Evolutionary conservation across 805 yeast genomes (phyloP).

Genomic region (Candida ficus): DNA sequence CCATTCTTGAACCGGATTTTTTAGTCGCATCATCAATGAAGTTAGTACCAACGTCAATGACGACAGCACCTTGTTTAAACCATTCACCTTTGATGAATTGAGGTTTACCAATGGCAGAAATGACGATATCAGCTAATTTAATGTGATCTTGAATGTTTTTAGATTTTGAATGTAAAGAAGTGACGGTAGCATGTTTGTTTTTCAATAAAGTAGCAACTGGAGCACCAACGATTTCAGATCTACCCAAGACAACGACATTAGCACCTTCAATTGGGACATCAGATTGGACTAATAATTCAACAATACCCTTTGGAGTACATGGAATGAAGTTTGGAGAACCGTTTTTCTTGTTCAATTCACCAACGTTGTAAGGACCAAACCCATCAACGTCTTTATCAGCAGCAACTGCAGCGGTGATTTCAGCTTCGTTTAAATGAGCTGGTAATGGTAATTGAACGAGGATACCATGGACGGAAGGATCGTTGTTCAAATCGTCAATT

Average conservation of each 20-base stretch:
- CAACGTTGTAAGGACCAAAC: constrained; percentile 71
- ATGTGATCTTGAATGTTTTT: constrained; percentile 45
- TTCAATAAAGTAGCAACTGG: constrained; percentile 71
- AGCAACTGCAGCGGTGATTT: constrained; percentile 59
- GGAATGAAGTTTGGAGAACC: constrained; percentile 71
- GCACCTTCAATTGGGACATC: constrained; percentile 55
- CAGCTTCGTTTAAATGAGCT: constrained; percentile 59
- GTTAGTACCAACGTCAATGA: constrained; percentile 82
- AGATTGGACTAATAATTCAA: constrained; percentile 55
- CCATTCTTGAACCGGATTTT: constrained; percentile 66
- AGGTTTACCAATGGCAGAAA: constrained; percentile 73
- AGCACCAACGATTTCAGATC: constrained; percentile 82
- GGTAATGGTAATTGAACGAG: constrained; percentile 79
- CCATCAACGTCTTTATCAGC: constrained; percentile 80
- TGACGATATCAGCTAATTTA: constrained; percentile 65
- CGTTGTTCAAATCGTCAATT: constrained; percentile 53
- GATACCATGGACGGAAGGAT: constrained; percentile 61
- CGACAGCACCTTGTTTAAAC: constrained; percentile 62
- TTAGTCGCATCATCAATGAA: constrained; percentile 60
- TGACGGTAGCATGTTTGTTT: constrained; percentile 71
- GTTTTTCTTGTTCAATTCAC: constrained; percentile 68
- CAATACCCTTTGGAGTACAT: constrained; percentile 80
- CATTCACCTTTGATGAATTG: constrained; percentile 69
- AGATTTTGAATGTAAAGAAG: constrained; percentile 68
- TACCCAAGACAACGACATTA: constrained; percentile 78